phyloP scores from a whole-genome alignment of 2,329 filamentous ascomycete species.

The Ceratocystis papillata region DNA sequence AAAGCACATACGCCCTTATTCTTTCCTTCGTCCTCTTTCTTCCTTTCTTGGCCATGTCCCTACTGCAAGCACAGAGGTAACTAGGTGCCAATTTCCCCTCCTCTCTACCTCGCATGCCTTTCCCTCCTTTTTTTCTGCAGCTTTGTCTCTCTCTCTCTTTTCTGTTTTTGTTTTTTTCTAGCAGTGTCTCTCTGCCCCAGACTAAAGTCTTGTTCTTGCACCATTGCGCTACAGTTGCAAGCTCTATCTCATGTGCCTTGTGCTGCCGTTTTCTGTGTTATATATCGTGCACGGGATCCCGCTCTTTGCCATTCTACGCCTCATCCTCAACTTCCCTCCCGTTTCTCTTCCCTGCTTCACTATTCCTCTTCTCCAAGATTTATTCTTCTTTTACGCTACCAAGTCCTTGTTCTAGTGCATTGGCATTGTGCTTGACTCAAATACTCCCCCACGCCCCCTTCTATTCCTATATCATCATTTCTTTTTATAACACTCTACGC shows the following conservation, averaged over 20 bases:
- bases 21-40: not conserved
- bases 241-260: not conserved
- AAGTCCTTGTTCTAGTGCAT: constrained; percentile 14
- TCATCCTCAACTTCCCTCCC: constrained; percentile 8
- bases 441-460: constrained; percentile 16
- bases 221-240: not conserved
- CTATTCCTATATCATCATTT: constrained; percentile 7
- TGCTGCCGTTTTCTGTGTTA: constrained; percentile 8
- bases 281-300: constrained; percentile 20
- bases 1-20: not conserved
- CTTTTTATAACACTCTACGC: constrained; percentile 13
- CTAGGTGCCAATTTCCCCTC: constrained; percentile 24
- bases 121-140: not conserved
- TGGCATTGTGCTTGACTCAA: constrained; percentile 16
- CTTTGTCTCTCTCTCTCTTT: not conserved
- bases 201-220: not conserved
- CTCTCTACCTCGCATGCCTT: constrained; percentile 20
- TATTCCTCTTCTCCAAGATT: constrained; percentile 4
- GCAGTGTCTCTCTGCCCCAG: not conserved
- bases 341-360: constrained; percentile 3
- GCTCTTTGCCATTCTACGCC: not conserved
- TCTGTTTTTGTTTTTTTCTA: not conserved
- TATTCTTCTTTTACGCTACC: not conserved
- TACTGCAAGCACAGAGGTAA: not conserved
- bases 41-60: not conserved